These are phyloP conservation scores for Trichoderma arundinaceum DNA, from an alignment of 2,329 filamentous ascomycete species.

Conservation along the genomic window DNA sequence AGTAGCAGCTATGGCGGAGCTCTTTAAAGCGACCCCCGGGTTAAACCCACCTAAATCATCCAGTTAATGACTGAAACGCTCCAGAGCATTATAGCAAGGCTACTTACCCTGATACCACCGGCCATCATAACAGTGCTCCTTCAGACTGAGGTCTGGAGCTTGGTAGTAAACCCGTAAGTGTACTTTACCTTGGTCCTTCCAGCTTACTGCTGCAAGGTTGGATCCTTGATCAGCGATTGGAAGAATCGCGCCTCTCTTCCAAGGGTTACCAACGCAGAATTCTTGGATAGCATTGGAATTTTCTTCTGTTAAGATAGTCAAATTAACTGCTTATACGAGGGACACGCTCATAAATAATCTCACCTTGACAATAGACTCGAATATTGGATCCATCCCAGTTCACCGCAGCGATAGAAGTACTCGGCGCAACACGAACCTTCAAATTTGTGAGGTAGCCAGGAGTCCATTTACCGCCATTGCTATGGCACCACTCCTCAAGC, in stretches of 20 bases:
- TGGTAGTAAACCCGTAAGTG: constrained; percentile 22
- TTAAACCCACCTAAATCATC: constrained; percentile 7
- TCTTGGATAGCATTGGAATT: constrained; percentile 15
- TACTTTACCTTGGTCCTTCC: neutral
- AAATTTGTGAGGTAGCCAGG: constrained; percentile 1
- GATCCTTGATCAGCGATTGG: constrained; percentile 15
- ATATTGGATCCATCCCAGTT: constrained; percentile 9
- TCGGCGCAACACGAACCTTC: neutral
- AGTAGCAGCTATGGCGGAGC: constrained; percentile 15
- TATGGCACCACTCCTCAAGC: constrained; percentile 20
- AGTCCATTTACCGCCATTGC: neutral
- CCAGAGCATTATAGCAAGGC: neutral
- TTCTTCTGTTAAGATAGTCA: neutral
- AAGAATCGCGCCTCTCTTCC: constrained; percentile 13
- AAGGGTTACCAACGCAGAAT: constrained; percentile 1
- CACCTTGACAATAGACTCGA: constrained; percentile 23
- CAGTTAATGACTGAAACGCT: neutral
- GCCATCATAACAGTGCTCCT: constrained; percentile 9
- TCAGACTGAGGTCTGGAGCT: constrained; percentile 7
- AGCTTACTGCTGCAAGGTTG: constrained; percentile 6
- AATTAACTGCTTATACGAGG: neutral
- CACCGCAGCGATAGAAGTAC: constrained; percentile 16
- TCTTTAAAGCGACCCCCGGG: neutral
- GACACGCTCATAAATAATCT: neutral
- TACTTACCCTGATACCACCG: constrained; percentile 12